A percentile compares a stretch with the other conserved stretches of the same genome.
These are phyloP conservation scores for Fusarium sp. DNA, from an alignment of 2,329 filamentous ascomycete genomes.

Conservation along the genomic window DNA sequence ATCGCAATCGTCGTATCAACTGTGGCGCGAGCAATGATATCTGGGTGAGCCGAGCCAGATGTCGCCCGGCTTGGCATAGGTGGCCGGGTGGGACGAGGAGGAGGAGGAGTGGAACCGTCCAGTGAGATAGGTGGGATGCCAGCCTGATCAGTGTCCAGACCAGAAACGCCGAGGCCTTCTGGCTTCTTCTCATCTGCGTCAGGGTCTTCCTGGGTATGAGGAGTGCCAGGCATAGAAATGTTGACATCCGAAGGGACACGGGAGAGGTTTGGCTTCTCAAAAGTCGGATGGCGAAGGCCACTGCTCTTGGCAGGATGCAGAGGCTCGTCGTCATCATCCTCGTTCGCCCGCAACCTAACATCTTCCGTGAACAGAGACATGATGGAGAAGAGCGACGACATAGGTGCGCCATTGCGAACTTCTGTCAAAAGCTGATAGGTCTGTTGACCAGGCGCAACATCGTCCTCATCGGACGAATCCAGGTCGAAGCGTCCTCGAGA, in stretches of 20 bases:
- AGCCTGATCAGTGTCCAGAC: constrained; percentile 49
- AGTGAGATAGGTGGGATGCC: constrained; percentile 81
- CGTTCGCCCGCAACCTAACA: constrained; percentile 81
- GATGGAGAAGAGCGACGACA: constrained; percentile 98
- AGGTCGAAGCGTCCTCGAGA: constrained; percentile 43
- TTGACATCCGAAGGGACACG: constrained; percentile 37
- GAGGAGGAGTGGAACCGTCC: constrained; percentile 58
- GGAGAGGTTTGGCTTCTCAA: constrained; percentile 35
- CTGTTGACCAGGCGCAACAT: constrained; percentile 74
- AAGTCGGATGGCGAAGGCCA: constrained; percentile 48
- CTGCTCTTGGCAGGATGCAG: constrained; percentile 43
- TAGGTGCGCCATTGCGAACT: constrained; percentile 96
- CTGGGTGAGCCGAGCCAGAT: constrained; percentile 88
- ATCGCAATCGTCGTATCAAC: constrained; percentile 98
- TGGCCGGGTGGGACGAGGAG: constrained; percentile 52
- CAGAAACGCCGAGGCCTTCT: constrained; percentile 21
- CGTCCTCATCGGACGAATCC: constrained; percentile 73
- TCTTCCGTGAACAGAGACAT: constrained; percentile 97
- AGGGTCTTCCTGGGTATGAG: constrained; percentile 50
- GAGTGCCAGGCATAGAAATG: constrained; percentile 55
- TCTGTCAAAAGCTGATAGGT: constrained; percentile 96
- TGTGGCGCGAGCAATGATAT: constrained; percentile 95
- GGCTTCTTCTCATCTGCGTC: constrained; percentile 32
- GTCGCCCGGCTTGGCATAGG: constrained; percentile 57
- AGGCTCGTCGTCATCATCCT: constrained; percentile 69